Percentiles rank a stretch among this genome's conserved stretches.
Conservation (phyloP, 2,329 filamentous ascomycete species). For the Talaromyces amestolkiae region DNA sequence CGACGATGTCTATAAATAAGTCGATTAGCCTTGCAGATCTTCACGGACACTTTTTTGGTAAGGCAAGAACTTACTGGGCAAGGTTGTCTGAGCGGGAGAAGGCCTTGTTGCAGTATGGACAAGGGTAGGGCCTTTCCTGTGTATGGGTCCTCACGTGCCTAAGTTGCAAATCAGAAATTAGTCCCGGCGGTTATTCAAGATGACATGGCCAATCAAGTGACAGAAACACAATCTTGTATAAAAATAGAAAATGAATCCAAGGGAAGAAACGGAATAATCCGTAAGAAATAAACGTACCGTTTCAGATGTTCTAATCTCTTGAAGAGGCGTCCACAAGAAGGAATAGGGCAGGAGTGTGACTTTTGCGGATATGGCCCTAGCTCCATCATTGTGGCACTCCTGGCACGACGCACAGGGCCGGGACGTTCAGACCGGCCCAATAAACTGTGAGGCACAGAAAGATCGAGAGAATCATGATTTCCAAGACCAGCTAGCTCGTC, state of each 20-base stretch:
- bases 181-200: slow-evolving; percentile 50
- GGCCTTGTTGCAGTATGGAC: slow-evolving; percentile 96
- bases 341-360: slow-evolving; percentile 98
- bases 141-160: slow-evolving; percentile 99
- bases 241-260: slow-evolving; percentile 26
- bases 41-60: neutral
- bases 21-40: slow-evolving; percentile 28
- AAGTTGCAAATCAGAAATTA: slow-evolving; percentile 42
- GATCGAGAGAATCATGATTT: slow-evolving; percentile 60
- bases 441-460: slow-evolving; percentile 56
- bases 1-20: slow-evolving; percentile 56
- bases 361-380: slow-evolving; percentile 95
- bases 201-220: slow-evolving; percentile 31
- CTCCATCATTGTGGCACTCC: slow-evolving; percentile 95
- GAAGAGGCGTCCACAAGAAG: slow-evolving; percentile 93
- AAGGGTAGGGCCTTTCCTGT: slow-evolving; percentile 97
- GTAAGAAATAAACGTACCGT: slow-evolving; percentile 64
- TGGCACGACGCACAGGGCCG: slow-evolving; percentile 80
- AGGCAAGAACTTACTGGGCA: slow-evolving; percentile 71
- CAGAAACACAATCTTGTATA: slow-evolving; percentile 15
- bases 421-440: slow-evolving; percentile 59
- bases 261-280: neutral
- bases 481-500: slow-evolving; percentile 65
- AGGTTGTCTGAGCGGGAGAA: slow-evolving; percentile 99
- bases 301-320: slow-evolving; percentile 99